Conservation (phyloP, 495 filamentous ascomycete species). For the Aspergillus coremiiformis region DNA sequence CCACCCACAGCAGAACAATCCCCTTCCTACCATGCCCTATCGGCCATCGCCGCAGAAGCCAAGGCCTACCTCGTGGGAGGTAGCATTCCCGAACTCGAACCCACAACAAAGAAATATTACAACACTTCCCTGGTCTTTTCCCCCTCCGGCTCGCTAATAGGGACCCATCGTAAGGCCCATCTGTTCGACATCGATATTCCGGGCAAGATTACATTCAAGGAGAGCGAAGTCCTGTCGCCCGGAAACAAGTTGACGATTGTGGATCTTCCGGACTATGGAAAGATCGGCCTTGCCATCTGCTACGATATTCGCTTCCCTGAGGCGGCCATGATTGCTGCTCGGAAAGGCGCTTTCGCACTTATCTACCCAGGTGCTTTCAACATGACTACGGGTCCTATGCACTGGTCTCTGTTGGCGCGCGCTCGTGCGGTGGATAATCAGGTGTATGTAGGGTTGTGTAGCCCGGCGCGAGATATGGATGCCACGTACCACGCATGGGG, state of each 20-base stretch:
- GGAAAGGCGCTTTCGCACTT: constrained; percentile 72
- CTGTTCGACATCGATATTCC: constrained; percentile 99
- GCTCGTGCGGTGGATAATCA: constrained; percentile 92
- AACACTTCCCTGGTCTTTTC: constrained; percentile 85
- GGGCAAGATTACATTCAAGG: constrained; percentile 83
- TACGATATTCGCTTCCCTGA: constrained; percentile 98
- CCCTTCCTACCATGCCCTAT: constrained; percentile 79
- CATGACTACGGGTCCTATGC: constrained; percentile 79
- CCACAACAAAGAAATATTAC: constrained; percentile 65
- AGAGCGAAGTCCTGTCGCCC: constrained; percentile 79
- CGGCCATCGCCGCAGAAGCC: constrained; percentile 66
- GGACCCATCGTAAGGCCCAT: constrained; percentile 86
- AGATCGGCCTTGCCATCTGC: constrained; percentile 82
- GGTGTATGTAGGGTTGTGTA: constrained; percentile 86
- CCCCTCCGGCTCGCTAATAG: constrained; percentile 68
- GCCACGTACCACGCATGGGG: constrained; percentile 86
- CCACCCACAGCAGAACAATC: constrained; percentile 63
- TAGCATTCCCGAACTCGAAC: constrained; percentile 77
- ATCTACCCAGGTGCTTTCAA: constrained; percentile 97
- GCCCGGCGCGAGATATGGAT: constrained; percentile 71
- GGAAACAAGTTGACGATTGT: constrained; percentile 76
- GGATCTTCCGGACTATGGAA: constrained; percentile 78
- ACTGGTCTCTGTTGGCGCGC: constrained; percentile 79
- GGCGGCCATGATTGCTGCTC: constrained; percentile 81
- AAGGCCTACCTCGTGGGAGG: constrained; percentile 78